phyloP scores from a whole-genome alignment of 805 yeast species.

The Lipomyces sp. region DNA sequence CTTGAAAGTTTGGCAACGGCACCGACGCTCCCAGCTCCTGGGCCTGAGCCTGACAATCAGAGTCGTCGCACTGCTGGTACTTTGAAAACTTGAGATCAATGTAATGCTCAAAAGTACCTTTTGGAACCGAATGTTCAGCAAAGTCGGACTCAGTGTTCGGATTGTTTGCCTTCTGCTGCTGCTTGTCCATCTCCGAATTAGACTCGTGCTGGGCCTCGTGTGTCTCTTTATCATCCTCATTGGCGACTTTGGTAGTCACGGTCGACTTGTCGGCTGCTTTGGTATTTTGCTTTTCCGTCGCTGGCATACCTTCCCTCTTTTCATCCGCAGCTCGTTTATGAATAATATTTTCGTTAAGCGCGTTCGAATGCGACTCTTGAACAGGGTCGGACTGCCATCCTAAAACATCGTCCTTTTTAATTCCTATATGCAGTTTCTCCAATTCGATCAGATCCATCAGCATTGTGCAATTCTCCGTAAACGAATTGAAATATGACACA shows the following conservation, averaged over 20 bases:
- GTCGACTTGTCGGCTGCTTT: constrained; percentile 5
- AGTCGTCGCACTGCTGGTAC: constrained; percentile 31
- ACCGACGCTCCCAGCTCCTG: constrained; percentile 23
- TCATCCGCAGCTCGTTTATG: neutral
- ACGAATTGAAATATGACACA: constrained; percentile 25
- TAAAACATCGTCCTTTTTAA: neutral
- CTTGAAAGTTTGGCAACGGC: constrained; percentile 23
- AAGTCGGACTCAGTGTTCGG: constrained; percentile 20
- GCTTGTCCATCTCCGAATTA: constrained; percentile 21
- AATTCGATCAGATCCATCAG: constrained; percentile 25
- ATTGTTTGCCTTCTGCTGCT: constrained; percentile 8
- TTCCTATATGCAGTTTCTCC: neutral
- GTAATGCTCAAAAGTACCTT: constrained; percentile 5
- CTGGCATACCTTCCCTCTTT: neutral
- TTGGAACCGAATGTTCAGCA: constrained; percentile 26
- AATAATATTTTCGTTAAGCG: neutral
- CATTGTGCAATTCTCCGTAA: constrained; percentile 32
- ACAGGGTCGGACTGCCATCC: neutral
- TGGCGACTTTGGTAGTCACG: neutral
- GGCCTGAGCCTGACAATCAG: constrained; percentile 27
- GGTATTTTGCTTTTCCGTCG: neutral
- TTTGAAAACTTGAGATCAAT: constrained; percentile 25
- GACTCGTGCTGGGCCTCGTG: constrained; percentile 16
- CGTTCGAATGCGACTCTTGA: neutral
- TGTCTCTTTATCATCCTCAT: neutral